phyloP scores from a whole-genome alignment of 192 early-diverging fungal species.

The Podochytrium sp. region DNA sequence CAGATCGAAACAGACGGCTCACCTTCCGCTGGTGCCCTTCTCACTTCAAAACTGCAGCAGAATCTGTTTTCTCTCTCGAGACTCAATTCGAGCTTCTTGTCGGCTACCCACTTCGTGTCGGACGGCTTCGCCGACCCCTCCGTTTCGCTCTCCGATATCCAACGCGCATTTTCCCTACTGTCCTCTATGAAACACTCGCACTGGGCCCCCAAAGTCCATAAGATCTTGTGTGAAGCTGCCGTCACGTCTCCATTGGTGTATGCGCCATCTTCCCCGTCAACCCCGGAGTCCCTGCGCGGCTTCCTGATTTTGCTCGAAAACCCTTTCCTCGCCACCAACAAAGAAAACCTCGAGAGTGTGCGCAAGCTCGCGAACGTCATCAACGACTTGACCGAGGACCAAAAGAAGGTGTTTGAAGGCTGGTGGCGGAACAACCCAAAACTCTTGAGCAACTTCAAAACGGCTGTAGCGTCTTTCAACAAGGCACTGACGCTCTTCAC shows the following conservation, averaged over 20 bases:
- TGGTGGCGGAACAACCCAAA: conserved; percentile 9
- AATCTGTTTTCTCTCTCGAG: not conserved
- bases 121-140: not conserved
- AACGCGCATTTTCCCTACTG: not conserved
- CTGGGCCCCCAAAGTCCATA: conserved; percentile 13
- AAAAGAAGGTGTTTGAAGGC: conserved; percentile 8
- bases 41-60: not conserved
- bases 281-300: conserved; percentile 11
- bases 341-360: not conserved
- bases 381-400: not conserved
- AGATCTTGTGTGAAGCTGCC: not conserved
- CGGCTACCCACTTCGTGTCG: not conserved
- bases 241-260: not conserved
- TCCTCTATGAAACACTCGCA: not conserved
- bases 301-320: conserved; percentile 17
- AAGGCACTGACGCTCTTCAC: conserved; percentile 9
- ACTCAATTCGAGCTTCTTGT: conserved; percentile 4
- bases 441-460: conserved; percentile 4
- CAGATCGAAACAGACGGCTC: not conserved
- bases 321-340: not conserved
- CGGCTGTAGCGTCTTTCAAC: conserved; percentile 3
- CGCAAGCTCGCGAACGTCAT: not conserved
- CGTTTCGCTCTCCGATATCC: not conserved
- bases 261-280: not conserved
- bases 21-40: not conserved